Conservation (phyloP, 1,284 basidiomycete genomes). For the Naganishia liquefaciens region DNA sequence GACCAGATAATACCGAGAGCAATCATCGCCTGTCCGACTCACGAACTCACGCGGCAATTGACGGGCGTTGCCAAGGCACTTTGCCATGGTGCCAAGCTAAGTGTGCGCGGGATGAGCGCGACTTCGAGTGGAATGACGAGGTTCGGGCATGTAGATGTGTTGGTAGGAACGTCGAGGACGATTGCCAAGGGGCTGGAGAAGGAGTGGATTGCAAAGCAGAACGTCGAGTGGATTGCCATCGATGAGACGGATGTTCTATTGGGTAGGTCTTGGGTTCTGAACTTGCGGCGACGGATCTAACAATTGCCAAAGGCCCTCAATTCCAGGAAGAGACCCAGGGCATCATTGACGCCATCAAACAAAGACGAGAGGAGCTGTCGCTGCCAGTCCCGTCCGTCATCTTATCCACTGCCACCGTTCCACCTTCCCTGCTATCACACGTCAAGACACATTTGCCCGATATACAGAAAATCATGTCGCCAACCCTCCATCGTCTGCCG, state of each 20-base stretch:
- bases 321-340: slow-evolving; percentile 70
- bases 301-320: slow-evolving; percentile 63
- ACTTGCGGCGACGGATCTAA: slow-evolving; percentile 3
- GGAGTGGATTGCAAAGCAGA: slow-evolving; percentile 30
- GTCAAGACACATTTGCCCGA: slow-evolving; percentile 25
- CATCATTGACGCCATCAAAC: slow-evolving; percentile 58
- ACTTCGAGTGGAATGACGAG: slow-evolving; percentile 29
- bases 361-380: slow-evolving; percentile 26
- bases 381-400: slow-evolving; percentile 62
- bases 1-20: slow-evolving; percentile 61
- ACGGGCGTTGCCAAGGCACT: slow-evolving; percentile 71
- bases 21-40: slow-evolving; percentile 78
- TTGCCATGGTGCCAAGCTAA: slow-evolving; percentile 71
- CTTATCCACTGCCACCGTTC: slow-evolving; percentile 84
- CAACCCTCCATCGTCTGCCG: slow-evolving; percentile 74
- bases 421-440: slow-evolving; percentile 61
- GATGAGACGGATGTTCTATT: slow-evolving; percentile 90
- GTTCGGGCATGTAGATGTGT: slow-evolving; percentile 60
- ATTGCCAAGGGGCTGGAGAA: slow-evolving; percentile 32
- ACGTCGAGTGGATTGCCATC: slow-evolving; percentile 75
- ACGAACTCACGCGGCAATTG: slow-evolving; percentile 79
- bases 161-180: slow-evolving; percentile 74
- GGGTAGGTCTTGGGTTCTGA: slow-evolving; percentile 57
- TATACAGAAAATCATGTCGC: slow-evolving; percentile 70
- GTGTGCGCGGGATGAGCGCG: slow-evolving; percentile 63